Percentiles rank a stretch among this genome's conserved stretches.
These are phyloP conservation scores for Candida odintsovae DNA, from an alignment of 805 yeast species.

Conservation along the genomic window DNA sequence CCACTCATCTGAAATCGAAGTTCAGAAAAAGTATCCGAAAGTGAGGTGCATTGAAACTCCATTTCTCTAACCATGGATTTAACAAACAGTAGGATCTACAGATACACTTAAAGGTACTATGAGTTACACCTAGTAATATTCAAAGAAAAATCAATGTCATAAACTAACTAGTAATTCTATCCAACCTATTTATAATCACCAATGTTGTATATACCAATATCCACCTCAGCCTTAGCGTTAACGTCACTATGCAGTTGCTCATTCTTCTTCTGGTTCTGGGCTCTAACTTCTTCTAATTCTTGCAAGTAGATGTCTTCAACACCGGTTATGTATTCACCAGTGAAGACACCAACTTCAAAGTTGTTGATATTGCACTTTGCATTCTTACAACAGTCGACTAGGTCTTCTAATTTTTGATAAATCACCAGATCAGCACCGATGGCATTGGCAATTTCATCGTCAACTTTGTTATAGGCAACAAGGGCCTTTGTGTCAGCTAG, in stretches of 20 bases:
- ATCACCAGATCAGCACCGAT: conserved; percentile 91
- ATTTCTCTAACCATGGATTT: too few species aligned
- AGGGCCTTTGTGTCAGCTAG: conserved; percentile 91
- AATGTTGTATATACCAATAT: conserved; percentile 54
- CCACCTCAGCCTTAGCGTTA: conserved; percentile 77
- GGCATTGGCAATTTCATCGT: conserved; percentile 65
- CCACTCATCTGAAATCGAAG: too few species aligned
- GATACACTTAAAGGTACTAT: too few species aligned
- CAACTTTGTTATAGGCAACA: conserved; percentile 78
- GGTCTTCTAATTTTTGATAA: conserved; percentile 80
- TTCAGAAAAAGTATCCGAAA: too few species aligned
- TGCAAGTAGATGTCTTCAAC: conserved; percentile 75
- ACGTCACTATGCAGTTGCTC: conserved; percentile 37
- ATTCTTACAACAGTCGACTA: conserved; percentile 69
- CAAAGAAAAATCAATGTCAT: too few species aligned
- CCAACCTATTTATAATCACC: conserved; percentile 38
- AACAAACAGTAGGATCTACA: too few species aligned
- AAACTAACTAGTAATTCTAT: background rate
- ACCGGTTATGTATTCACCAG: conserved; percentile 94
- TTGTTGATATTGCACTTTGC: conserved; percentile 39
- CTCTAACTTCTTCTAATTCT: conserved; percentile 79
- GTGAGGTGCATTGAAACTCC: too few species aligned
- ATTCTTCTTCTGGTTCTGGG: conserved; percentile 57
- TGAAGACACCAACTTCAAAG: conserved; percentile 95
- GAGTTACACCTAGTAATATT: too few species aligned